A percentile compares a stretch with the other conserved stretches of the same genome.
Evolutionary conservation across 441 rosid species (phyloP).

Genomic region (Capsella rubella): DNA sequence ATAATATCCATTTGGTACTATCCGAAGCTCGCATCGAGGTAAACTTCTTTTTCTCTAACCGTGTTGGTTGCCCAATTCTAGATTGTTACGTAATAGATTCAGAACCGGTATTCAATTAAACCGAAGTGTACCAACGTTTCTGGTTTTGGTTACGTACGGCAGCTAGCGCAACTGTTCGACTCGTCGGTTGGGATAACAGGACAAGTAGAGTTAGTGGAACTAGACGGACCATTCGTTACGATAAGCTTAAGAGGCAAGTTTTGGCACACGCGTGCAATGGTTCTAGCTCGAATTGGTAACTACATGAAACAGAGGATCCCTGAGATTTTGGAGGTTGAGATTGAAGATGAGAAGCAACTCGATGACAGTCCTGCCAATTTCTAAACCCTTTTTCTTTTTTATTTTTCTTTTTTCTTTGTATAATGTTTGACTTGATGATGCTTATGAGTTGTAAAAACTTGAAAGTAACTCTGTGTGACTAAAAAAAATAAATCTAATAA

Average conservation of each 20-base stretch:
- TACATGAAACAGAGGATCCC: slow-evolving; percentile 94
- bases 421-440: slow-evolving; percentile 4
- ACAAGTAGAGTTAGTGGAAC: slow-evolving; percentile 75
- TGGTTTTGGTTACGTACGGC: slow-evolving; percentile 37
- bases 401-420: not conserved
- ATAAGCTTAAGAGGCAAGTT: slow-evolving; percentile 85
- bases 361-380: slow-evolving; percentile 94
- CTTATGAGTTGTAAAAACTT: not conserved
- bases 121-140: not conserved
- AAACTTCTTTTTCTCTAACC: slow-evolving; percentile 22
- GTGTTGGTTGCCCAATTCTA: not conserved
- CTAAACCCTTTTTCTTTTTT: slow-evolving; percentile 40
- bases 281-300: slow-evolving; percentile 85
- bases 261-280: slow-evolving; percentile 85
- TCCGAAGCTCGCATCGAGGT: slow-evolving; percentile 84
- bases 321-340: slow-evolving; percentile 88
- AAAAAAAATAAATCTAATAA: not conserved
- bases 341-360: slow-evolving; percentile 88
- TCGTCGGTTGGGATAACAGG: slow-evolving; percentile 85
- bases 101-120: slow-evolving; percentile 16
- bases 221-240: slow-evolving; percentile 94
- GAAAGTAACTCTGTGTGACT: not conserved
- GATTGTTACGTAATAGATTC: slow-evolving; percentile 17
- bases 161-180: slow-evolving; percentile 85
- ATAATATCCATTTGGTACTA: slow-evolving; percentile 67